Evolutionary conservation across 2,329 filamentous ascomycete genomes (phyloP).

Genomic region (Sporothrix curviconia): DNA sequence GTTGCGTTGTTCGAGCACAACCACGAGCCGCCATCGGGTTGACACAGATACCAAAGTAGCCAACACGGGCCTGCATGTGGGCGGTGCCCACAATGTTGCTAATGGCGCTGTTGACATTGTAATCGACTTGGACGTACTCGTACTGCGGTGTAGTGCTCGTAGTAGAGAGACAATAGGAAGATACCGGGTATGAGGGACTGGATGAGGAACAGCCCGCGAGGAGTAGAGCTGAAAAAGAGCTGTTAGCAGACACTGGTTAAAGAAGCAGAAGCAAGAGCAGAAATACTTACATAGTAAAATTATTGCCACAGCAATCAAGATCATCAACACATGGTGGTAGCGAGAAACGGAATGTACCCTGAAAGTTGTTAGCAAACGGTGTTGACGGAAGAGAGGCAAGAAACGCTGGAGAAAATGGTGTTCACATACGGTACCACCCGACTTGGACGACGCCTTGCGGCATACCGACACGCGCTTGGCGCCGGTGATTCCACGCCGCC

Average conservation of each 20-base stretch:
- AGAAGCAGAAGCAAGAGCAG: neutral
- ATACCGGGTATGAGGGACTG: constrained; percentile 92
- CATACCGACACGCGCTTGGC: constrained; percentile 21
- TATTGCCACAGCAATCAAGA: constrained; percentile 86
- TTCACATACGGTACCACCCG: constrained; percentile 44
- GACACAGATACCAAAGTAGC: constrained; percentile 97
- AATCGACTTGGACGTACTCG: constrained; percentile 87
- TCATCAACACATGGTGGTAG: constrained; percentile 89
- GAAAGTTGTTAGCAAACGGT: neutral
- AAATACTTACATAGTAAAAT: constrained; percentile 78
- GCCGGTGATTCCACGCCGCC: constrained; percentile 7
- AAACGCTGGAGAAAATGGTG: neutral
- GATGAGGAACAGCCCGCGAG: constrained; percentile 95
- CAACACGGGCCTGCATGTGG: constrained; percentile 80
- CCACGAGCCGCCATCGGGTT: constrained; percentile 86
- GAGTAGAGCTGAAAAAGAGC: constrained; percentile 63
- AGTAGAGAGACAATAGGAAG: constrained; percentile 98
- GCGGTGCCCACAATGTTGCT: constrained; percentile 83
- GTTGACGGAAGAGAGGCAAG: neutral
- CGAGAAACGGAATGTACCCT: constrained; percentile 63
- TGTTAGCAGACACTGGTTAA: neutral
- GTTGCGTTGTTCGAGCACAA: constrained; percentile 97
- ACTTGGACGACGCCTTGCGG: constrained; percentile 33
- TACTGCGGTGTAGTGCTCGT: constrained; percentile 73
- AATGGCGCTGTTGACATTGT: constrained; percentile 77